These are phyloP conservation scores for Nigrospora sphaerica DNA, from an alignment of 2,329 filamentous ascomycete genomes.

Conservation along the genomic window DNA sequence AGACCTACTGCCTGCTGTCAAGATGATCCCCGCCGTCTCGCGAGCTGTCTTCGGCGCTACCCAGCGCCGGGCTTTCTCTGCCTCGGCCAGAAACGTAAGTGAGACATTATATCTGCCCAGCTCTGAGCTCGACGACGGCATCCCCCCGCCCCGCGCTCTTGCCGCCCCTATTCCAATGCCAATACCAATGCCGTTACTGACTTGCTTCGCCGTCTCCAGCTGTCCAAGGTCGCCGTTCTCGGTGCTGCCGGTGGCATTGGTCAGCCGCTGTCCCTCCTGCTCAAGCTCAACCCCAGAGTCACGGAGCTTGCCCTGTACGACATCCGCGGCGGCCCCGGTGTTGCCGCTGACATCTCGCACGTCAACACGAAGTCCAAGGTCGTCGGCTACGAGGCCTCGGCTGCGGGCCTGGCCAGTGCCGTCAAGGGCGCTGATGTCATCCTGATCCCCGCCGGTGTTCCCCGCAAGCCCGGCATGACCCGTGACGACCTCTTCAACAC, in stretches of 20 bases:
- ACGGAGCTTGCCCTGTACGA: slow-evolving; percentile 95
- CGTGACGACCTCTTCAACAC: slow-evolving; percentile 99
- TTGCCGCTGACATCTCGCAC: slow-evolving; percentile 95
- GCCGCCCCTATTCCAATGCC: background rate
- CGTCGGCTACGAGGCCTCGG: slow-evolving; percentile 77
- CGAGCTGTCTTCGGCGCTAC: slow-evolving; percentile 29
- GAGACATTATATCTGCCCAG: background rate
- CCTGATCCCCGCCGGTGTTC: slow-evolving; percentile 95
- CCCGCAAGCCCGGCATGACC: slow-evolving; percentile 99
- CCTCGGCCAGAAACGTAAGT: slow-evolving; percentile 68
- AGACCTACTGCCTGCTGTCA: background rate
- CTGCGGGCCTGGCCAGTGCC: slow-evolving; percentile 67
- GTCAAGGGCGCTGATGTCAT: slow-evolving; percentile 89
- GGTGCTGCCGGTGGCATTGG: slow-evolving; percentile 97
- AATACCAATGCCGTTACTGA: slow-evolving; percentile 8
- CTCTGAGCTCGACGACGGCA: slow-evolving; percentile 7
- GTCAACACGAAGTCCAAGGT: slow-evolving; percentile 98
- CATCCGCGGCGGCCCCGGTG: slow-evolving; percentile 90
- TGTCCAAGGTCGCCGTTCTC: slow-evolving; percentile 95
- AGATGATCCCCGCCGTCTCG: slow-evolving; percentile 5
- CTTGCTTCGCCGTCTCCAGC: slow-evolving; percentile 41
- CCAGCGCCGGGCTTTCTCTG: slow-evolving; percentile 77
- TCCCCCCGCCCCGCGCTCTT: background rate
- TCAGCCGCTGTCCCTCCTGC: slow-evolving; percentile 91
- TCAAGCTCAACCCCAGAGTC: slow-evolving; percentile 97